Conservation (phyloP, 495 filamentous ascomycete genomes). For the Hypoxylon perforatum region DNA sequence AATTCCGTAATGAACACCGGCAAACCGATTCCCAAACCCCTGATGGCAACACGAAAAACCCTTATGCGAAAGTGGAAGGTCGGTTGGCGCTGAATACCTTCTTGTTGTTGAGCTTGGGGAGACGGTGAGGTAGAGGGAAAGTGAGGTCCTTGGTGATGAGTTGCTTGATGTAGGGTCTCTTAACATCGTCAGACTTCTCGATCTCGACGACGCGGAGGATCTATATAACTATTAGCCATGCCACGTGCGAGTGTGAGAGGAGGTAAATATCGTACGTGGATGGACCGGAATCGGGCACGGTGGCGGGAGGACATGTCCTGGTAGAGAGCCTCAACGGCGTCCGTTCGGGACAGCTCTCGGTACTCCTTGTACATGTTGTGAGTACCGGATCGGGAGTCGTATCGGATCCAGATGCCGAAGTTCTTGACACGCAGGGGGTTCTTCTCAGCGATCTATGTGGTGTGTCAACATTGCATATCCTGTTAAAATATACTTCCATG, state of each 20-base stretch:
- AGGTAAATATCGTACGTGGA: constrained; percentile 80
- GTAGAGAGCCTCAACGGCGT: constrained; percentile 96
- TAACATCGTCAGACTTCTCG: constrained; percentile 90
- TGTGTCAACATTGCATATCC: constrained; percentile 9
- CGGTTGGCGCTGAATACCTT: constrained; percentile 91
- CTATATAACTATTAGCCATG: constrained; percentile 60
- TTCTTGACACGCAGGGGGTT: constrained; percentile 99
- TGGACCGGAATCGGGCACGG: constrained; percentile 95
- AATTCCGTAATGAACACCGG: constrained; percentile 65
- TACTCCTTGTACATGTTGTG: constrained; percentile 99
- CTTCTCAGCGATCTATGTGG: constrained; percentile 91
- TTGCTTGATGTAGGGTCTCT: constrained; percentile 98
- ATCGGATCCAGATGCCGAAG: constrained; percentile 99
- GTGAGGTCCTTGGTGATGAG: constrained; percentile 92
- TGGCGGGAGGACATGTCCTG: constrained; percentile 99
- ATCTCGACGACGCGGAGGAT: constrained; percentile 98
- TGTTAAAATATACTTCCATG: not conserved
- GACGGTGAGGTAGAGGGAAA: constrained; percentile 98
- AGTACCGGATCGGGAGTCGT: constrained; percentile 98
- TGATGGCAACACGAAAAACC: constrained; percentile 52
- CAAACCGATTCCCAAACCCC: constrained; percentile 62
- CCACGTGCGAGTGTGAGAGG: constrained; percentile 46
- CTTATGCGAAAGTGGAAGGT: constrained; percentile 84
- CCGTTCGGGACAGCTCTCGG: constrained; percentile 94
- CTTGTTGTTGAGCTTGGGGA: constrained; percentile 78